Percentiles rank a stretch among this genome's conserved stretches.
These are phyloP conservation scores for Zygosaccharomyces pseudobailii DNA, from an alignment of 1,139 yeast species.

Conservation along the genomic window DNA sequence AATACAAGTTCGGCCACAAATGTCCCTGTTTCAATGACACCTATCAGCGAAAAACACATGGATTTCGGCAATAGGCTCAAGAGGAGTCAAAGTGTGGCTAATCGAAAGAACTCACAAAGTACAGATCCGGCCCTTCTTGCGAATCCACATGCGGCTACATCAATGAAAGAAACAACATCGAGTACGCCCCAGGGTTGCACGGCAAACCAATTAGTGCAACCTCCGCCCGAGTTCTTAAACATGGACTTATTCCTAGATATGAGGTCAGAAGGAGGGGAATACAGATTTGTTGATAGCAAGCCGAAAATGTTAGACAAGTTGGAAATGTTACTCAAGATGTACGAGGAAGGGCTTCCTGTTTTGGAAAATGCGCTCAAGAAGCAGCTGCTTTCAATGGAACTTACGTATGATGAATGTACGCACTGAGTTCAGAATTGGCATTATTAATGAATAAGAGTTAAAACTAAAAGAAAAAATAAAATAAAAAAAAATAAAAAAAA, in stretches of 20 bases:
- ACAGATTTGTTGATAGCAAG: slow-evolving; percentile 24
- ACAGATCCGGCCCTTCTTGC: slow-evolving; percentile 5
- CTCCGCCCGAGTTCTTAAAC: slow-evolving; percentile 26
- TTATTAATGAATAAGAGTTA: too few relatives aligned
- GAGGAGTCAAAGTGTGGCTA: slow-evolving; percentile 27
- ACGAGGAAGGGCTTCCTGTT: slow-evolving; percentile 31
- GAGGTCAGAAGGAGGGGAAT: slow-evolving; percentile 9
- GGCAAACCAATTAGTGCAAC: slow-evolving; percentile 17
- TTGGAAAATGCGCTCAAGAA: slow-evolving; percentile 28
- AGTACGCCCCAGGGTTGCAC: not conserved
- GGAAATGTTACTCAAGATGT: slow-evolving; percentile 25
- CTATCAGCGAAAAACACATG: slow-evolving; percentile 57
- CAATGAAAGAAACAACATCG: not conserved
- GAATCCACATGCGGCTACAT: not conserved
- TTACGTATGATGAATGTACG: slow-evolving; percentile 7
- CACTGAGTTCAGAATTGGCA: not conserved
- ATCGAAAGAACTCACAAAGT: slow-evolving; percentile 17
- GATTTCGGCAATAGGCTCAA: slow-evolving; percentile 24
- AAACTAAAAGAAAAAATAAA: not conserved
- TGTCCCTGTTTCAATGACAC: slow-evolving; percentile 67
- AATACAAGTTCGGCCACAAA: slow-evolving; percentile 48
- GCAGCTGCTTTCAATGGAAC: slow-evolving; percentile 15
- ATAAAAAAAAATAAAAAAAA: not conserved
- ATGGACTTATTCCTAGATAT: slow-evolving; percentile 31
- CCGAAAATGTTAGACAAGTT: slow-evolving; percentile 31